Conservation (phyloP, 305 asterid species). For the Salvia sclarea region DNA sequence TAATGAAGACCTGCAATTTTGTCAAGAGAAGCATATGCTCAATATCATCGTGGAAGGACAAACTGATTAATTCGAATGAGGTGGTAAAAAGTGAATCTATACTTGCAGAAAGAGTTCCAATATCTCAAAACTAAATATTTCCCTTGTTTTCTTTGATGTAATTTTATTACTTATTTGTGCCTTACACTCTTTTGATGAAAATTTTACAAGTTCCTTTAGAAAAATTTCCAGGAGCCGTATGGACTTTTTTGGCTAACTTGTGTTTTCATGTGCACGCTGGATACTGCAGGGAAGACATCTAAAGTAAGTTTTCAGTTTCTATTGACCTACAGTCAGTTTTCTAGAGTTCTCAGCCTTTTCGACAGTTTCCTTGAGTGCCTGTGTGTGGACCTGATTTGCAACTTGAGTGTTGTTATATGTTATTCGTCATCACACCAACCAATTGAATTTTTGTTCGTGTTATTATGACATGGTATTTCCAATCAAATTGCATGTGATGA, state of each 20-base stretch:
- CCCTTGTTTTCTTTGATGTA: not conserved
- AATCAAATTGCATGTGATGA: not conserved
- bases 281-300: constrained; percentile 67
- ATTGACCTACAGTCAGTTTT: not conserved
- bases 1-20: constrained; percentile 17
- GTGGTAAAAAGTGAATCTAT: not conserved
- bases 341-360: too few relatives aligned
- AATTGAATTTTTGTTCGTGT: not conserved
- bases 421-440: not conserved
- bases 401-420: not conserved
- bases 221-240: constrained; percentile 15
- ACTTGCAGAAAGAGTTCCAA: constrained; percentile 6
- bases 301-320: constrained; percentile 44
- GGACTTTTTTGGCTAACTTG: constrained; percentile 25
- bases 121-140: not conserved
- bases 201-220: not conserved
- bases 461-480: not conserved
- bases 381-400: not conserved
- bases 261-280: constrained; percentile 43
- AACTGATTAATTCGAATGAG: not conserved
- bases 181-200: constrained; percentile 15
- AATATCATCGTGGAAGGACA: constrained; percentile 1
- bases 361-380: not conserved
- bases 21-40: constrained; percentile 1
- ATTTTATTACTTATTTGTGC: constrained; percentile 4